A percentile compares a stretch with the other conserved stretches of the same genome.
These are phyloP conservation scores for Saturnispora mendoncae DNA, from an alignment of 805 yeast species.

Conservation along the genomic window DNA sequence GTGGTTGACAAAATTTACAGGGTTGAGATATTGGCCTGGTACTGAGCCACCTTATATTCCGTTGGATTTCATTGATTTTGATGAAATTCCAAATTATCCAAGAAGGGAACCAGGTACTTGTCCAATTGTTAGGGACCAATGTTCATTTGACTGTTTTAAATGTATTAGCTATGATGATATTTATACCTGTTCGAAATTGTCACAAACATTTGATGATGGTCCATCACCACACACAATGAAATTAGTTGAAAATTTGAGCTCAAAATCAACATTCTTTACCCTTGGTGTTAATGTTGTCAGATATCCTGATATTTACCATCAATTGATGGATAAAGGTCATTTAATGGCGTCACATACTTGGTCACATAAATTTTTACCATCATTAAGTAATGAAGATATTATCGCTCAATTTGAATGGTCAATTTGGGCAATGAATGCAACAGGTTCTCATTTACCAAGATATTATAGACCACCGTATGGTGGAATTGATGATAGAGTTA, in stretches of 20 bases:
- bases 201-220: conserved; percentile 94
- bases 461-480: conserved; percentile 98
- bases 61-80: conserved; percentile 56
- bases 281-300: conserved; percentile 74
- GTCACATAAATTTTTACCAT: conserved; percentile 82
- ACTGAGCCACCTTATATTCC: conserved; percentile 83
- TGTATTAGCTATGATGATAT: conserved; percentile 75
- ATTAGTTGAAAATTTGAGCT: conserved; percentile 44
- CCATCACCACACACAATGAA: conserved; percentile 67
- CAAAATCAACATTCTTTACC: conserved; percentile 71
- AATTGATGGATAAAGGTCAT: conserved; percentile 56
- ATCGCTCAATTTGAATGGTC: conserved; percentile 92
- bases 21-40: conserved; percentile 76
- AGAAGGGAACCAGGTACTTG: conserved; percentile 54
- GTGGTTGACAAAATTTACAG: conserved; percentile 74
- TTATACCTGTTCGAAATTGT: conserved; percentile 58
- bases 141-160: conserved; percentile 81
- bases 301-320: conserved; percentile 62
- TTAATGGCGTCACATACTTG: conserved; percentile 84
- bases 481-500: conserved; percentile 79
- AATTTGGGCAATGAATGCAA: conserved; percentile 96
- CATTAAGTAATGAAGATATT: conserved; percentile 67
- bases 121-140: conserved; percentile 39
- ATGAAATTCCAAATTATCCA: conserved; percentile 39
- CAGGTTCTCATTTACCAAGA: conserved; percentile 76